phyloP scores from a whole-genome alignment of 768 basidiomycete genomes.

The Fistulinella prunicolor region DNA sequence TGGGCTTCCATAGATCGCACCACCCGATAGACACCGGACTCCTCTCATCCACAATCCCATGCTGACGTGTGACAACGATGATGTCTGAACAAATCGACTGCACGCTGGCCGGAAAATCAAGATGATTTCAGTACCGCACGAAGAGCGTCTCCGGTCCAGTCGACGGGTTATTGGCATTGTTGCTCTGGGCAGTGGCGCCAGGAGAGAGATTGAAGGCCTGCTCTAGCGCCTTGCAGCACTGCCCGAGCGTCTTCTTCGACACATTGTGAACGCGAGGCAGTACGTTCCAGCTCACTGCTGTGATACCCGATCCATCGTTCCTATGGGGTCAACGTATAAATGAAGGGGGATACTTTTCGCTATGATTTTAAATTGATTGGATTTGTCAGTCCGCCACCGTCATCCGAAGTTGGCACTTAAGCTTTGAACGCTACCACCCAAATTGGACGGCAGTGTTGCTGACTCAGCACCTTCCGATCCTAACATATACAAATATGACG shows the following conservation, averaged over 20 bases:
- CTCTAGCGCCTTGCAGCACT: slow-evolving; percentile 87
- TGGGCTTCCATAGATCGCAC: slow-evolving; percentile 93
- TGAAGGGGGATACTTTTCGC: slow-evolving; percentile 38
- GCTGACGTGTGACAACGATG: slow-evolving; percentile 73
- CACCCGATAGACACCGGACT: slow-evolving; percentile 97
- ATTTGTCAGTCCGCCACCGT: background rate
- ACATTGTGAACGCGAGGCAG: too few species aligned
- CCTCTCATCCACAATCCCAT: slow-evolving; percentile 90
- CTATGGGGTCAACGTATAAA: slow-evolving; percentile 69
- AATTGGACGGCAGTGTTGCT: too few species aligned
- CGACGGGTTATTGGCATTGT: slow-evolving; percentile 37
- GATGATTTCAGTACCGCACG: slow-evolving; percentile 91
- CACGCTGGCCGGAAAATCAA: slow-evolving; percentile 78
- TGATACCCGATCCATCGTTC: too few species aligned
- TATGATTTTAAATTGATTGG: slow-evolving; percentile 3
- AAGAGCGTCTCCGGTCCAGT: slow-evolving; percentile 84
- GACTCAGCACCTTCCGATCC: slow-evolving; percentile 8
- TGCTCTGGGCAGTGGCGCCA: slow-evolving; percentile 63
- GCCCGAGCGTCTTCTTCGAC: slow-evolving; percentile 92
- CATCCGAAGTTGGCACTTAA: too few species aligned
- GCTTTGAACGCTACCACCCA: too few species aligned
- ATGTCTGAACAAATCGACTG: slow-evolving; percentile 83
- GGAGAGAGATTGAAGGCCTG: slow-evolving; percentile 85
- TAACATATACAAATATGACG: slow-evolving; percentile 25
- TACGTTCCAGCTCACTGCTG: too few species aligned